Evolutionary conservation across 192 early-diverging fungal genomes (phyloP).

Genomic region (Coemansia sp.): DNA sequence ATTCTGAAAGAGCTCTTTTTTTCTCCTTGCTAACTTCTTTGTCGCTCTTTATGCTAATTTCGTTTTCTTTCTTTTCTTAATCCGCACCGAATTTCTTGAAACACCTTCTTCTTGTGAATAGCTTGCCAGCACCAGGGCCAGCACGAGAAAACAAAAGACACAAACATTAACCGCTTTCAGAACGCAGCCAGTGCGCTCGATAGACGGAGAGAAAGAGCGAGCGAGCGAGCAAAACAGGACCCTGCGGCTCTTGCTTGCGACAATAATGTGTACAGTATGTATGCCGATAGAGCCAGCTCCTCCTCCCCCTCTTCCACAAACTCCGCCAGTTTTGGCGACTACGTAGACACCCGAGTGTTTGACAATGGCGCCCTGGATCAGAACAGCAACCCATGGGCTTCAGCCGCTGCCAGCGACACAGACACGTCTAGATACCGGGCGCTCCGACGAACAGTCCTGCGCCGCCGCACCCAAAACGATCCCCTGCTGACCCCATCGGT

Average conservation of each 20-base stretch:
- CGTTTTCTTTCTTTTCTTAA: background rate
- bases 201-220: background rate
- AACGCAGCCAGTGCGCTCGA: background rate
- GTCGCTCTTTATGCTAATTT: background rate
- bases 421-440: conserved; percentile 3
- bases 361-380: background rate
- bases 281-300: conserved; percentile 1
- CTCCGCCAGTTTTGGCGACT: background rate
- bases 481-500: conserved; percentile 40
- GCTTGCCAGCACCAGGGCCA: background rate
- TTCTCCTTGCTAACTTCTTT: background rate
- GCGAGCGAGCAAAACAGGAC: too few species aligned
- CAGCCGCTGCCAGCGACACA: background rate
- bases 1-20: background rate
- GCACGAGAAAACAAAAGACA: background rate
- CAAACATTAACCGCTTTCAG: background rate
- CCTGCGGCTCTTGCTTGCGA: background rate
- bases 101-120: background rate
- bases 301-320: background rate
- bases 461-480: conserved; percentile 27
- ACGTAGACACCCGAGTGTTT: background rate
- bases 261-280: conserved; percentile 19
- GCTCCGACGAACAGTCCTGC: conserved; percentile 15
- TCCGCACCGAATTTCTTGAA: background rate
- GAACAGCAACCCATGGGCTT: conserved; percentile 23